Evolutionary conservation across 2,329 filamentous ascomycete species (phyloP), one percentile per base, ranked within the genome.

Genomic region (Colletotrichum lupini): DNA sequence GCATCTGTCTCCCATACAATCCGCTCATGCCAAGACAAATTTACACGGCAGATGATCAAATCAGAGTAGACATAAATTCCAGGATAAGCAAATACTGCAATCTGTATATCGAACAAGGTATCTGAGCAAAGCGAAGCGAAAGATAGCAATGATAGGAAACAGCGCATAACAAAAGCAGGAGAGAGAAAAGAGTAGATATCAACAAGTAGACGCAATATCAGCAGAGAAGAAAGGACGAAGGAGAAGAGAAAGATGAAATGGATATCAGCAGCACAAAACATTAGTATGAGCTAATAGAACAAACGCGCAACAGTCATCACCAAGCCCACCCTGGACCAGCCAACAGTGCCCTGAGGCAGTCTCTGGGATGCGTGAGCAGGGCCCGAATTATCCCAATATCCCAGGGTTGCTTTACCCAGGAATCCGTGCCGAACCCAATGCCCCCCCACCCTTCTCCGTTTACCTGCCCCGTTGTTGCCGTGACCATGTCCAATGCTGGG

Each of bases 41-140:
- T 72, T 73, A 60, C 70, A 57, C n/a, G 52, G 58, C 28, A 65
- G 59, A 69, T n/a, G 24, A 55, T 30, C 52, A 46, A 70, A 46
- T 55, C 65, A 57, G 58, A 69, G 24, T 62, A 68, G 30, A 70
- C 7, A 49, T 24, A 59, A 70, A 71, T 72, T 58, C 73, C 58
- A 74, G 42, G 52, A 32, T 26, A 65, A 66, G 65, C 66, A 76
- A 75, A 73, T 71, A 74, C 62, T 71, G 72, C 77, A 82, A 78
- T 83, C 79, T 82, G 81, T 87, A 87, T 87, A 87, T 89, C 84
- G 87, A 89, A 89, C 87, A 89, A 89, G 87, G 88, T 89, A 89
- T 89, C 86, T 86, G 85, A 77, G 75, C 75, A 68, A 78, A 76
- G 74, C 73, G 66, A 75, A 74, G 72, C 67, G 65, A 79, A 69